Evolutionary conservation across 2,329 filamentous ascomycete genomes (phyloP), one percentile per base, ranked within the genome.

Genomic region (Podosphaera xanthii): DNA sequence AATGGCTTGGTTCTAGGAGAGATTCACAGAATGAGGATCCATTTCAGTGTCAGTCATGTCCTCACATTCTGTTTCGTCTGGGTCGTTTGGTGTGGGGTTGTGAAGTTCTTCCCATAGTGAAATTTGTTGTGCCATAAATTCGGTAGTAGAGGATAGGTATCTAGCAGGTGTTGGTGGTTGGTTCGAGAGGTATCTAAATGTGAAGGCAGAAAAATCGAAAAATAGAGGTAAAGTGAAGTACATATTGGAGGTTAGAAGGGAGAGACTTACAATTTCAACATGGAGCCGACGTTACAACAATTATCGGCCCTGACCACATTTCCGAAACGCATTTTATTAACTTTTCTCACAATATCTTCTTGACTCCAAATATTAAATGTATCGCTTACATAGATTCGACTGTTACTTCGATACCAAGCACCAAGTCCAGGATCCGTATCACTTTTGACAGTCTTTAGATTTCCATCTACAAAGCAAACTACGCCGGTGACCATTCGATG

Each of bases 361-460:
- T 83, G 79, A 61, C 70, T 74, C 84, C 88, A 96, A 69, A 87
- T 84, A 10, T 79, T 78, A 69, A 96, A 91, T 61, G 83, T 76
- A 34, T 77, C 73, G 1, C 84, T 80, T 22, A 96, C 85, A 66
- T 84, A 94, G 54, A 96, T 83, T 2, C 80, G 77, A 0, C 87
- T 92, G 70, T 88, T 83, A 64, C 81, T 76, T 67, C 84, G 85
- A 71, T 95, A 97, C 91, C 91, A 97, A 33, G 76, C 75, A 1
- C 82, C 84, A 0, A 90, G 75, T 61, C 77, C 75, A n/a, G 79
- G 76, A 60, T 94, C 85, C 35, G 81, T 79, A 63, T 92, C 89
- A 40, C 87, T 86, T 67, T 82, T 84, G 65, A 95, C 80, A 0
- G 87, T 83, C 10, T 87, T 82, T 22, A 96, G 76, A 36, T 80